A percentile compares a stretch with the other conserved stretches of the same genome.
phyloP scores from a whole-genome alignment of 306 rosid species.

The Sicyos baderoa region DNA sequence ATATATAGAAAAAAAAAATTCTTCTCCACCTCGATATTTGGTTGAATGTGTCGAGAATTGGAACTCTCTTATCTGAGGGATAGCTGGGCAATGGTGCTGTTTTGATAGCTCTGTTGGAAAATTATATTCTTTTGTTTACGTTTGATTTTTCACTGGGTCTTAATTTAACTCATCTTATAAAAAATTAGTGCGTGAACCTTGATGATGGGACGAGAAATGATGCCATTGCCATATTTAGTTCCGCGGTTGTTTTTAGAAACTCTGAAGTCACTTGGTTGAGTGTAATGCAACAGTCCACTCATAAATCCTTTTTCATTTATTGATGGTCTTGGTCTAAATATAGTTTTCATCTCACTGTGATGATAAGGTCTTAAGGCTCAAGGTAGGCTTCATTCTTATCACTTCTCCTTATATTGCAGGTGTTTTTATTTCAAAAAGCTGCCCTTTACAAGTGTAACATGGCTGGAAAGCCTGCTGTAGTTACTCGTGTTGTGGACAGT shows the following conservation, averaged over 20 bases:
- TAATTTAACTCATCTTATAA: background rate
- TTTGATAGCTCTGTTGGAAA: background rate
- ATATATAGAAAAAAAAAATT: no score
- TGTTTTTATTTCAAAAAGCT: constrained; percentile 90
- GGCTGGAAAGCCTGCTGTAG: constrained; percentile 99
- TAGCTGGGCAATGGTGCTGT: background rate
- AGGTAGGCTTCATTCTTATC: constrained; percentile 10
- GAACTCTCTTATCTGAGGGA: background rate
- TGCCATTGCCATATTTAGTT: background rate
- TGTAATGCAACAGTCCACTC: background rate
- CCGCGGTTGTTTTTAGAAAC: background rate
- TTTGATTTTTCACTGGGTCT: constrained; percentile 2
- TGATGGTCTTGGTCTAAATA: background rate
- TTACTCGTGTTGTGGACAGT: constrained; percentile 97
- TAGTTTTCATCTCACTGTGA: background rate
- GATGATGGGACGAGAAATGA: background rate
- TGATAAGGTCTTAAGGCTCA: background rate
- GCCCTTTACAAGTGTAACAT: constrained; percentile 93
- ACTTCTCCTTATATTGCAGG: constrained; percentile 40
- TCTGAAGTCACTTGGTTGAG: background rate
- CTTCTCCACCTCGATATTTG: constrained; percentile 8
- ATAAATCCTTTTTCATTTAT: background rate
- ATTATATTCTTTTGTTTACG: background rate
- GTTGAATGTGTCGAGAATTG: background rate
- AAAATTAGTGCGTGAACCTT: background rate